Percentiles rank a stretch among this genome's conserved stretches.
These are phyloP conservation scores for Atkinsonella texensis DNA, from an alignment of 2,329 filamentous ascomycete genomes.

Conservation along the genomic window DNA sequence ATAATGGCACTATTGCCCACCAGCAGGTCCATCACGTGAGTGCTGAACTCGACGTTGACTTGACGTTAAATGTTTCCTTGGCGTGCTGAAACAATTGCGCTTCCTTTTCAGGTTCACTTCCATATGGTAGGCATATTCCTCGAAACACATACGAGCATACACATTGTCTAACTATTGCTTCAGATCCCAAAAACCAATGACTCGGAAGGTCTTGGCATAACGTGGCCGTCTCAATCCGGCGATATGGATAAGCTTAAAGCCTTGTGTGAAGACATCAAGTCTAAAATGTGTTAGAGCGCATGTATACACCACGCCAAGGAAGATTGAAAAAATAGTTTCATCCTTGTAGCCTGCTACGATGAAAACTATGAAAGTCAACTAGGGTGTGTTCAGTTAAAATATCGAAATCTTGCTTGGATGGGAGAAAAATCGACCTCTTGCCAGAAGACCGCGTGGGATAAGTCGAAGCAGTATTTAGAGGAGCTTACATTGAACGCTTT, in stretches of 20 bases:
- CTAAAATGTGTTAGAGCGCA: conserved; percentile 56
- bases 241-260: conserved; percentile 78
- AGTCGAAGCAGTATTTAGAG: too few relatives aligned
- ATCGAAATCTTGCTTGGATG: too few relatives aligned
- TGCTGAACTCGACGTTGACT: background rate
- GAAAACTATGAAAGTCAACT: too few relatives aligned
- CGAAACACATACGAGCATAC: background rate
- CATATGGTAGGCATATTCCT: conserved; percentile 56
- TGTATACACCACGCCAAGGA: background rate
- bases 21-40: conserved; percentile 85
- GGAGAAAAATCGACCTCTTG: too few relatives aligned
- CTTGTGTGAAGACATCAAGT: conserved; percentile 71
- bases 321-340: too few relatives aligned
- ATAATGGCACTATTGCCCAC: conserved; percentile 86
- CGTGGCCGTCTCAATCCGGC: conserved; percentile 63
- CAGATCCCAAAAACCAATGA: conserved; percentile 91
- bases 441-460: too few relatives aligned
- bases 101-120: conserved; percentile 60
- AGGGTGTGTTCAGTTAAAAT: too few relatives aligned
- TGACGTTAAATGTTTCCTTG: too few relatives aligned
- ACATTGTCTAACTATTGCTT: background rate
- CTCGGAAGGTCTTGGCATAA: conserved; percentile 64
- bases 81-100: background rate
- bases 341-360: too few relatives aligned
- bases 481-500: too few relatives aligned